Evolutionary conservation across 176 grass and related monocot species (phyloP), one percentile per base, ranked within the genome.

Genomic region (Alopecurus myosuroides): DNA sequence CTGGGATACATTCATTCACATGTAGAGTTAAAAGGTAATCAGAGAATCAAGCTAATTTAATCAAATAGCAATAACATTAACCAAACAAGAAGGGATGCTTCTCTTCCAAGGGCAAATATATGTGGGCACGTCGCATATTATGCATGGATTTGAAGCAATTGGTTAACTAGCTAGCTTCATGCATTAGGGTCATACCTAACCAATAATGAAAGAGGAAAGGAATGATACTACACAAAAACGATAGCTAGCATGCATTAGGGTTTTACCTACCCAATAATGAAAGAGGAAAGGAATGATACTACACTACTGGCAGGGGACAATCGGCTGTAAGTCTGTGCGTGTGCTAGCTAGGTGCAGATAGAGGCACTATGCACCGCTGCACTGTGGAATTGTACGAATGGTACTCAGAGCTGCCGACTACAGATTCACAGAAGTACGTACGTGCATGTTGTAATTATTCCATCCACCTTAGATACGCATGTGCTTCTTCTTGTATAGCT

Each of bases 201-300:
- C 77, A 50, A 63, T 86, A 79, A 48, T 79, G 64, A 73, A 86
- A 86, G 9, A 46, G 28, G n/a, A 49, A 80, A 15, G 66, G 84
- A 80, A 80, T 62, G 84, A 70, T 64, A 85, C 83, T 30, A 23
- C 58, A 31, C 48, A 77, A 42, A 52, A 50, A 72, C 17, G 20
- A 10, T 50, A 48, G 28, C 22, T 50, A 67, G 36, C 37, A 61
- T 31, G 13, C 40, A 72, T 26, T 77, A 85, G 18, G 84, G 52
- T 57, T 80, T 73, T 40, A 86, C 68, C 67, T 52, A 63, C 80
- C 66, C 77, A 74, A 37, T 86, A 80, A 49, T 80, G 66, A 81
- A 86, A 86, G n/a, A 48, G 29, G 23, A 63, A 80, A 17, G 67
- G 85, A 81, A 81, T 64, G 84, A 79, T 64, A 77, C 8, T 72